Evolutionary conservation across 2,329 filamentous ascomycete species (phyloP).

Genomic region (Nemania sp.): DNA sequence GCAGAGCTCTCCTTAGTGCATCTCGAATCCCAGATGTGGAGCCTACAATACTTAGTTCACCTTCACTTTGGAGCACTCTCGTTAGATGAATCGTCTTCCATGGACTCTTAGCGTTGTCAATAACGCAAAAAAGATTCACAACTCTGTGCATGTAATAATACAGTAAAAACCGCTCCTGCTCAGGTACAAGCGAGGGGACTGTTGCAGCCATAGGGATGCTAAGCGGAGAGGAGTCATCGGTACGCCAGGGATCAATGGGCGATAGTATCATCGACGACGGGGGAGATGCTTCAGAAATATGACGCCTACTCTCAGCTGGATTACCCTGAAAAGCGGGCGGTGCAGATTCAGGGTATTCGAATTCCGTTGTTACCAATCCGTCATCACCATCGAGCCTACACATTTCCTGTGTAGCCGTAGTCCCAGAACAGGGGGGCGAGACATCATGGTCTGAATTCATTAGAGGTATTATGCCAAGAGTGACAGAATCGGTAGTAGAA

Average conservation of each 20-base stretch:
- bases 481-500: background rate
- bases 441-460: background rate
- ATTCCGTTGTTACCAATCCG: background rate
- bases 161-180: background rate
- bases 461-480: background rate
- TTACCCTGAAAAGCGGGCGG: background rate
- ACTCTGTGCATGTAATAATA: constrained; percentile 4
- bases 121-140: constrained; percentile 1
- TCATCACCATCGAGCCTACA: background rate
- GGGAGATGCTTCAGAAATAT: background rate
- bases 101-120: constrained; percentile 4
- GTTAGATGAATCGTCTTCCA: constrained; percentile 4
- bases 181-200: background rate
- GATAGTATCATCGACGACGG: background rate
- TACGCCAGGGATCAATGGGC: background rate
- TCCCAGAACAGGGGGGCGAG: background rate
- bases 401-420: background rate
- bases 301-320: background rate
- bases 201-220: background rate
- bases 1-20: background rate
- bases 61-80: background rate
- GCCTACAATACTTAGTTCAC: constrained; percentile 1
- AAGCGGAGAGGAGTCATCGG: background rate
- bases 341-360: background rate
- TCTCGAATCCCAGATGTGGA: constrained; percentile 4